Evolutionary conservation across 2,329 filamentous ascomycete genomes (phyloP).

Genomic region (Ascosphaera apis): DNA sequence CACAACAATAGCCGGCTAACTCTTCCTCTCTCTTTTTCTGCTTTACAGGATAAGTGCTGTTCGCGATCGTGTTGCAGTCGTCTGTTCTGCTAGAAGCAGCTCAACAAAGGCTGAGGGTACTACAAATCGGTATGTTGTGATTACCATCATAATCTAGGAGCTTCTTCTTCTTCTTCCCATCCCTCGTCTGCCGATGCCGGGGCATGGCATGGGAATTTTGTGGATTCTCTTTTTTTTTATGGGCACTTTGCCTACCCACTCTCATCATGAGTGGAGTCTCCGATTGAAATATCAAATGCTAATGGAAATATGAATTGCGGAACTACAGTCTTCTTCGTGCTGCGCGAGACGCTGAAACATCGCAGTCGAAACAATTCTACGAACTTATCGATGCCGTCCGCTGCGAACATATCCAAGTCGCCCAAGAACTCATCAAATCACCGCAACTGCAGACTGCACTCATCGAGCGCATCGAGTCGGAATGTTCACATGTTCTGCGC

Average conservation of each 20-base stretch:
- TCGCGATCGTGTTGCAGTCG: conserved; percentile 60
- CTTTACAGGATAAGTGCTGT: conserved; percentile 33
- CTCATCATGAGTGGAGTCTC: neutral
- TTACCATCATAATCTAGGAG: conserved; percentile 1
- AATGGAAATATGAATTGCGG: neutral
- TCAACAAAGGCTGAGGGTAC: conserved; percentile 89
- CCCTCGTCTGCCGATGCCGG: neutral
- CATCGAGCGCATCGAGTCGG: conserved; percentile 42
- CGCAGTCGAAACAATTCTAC: conserved; percentile 36
- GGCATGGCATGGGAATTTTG: neutral
- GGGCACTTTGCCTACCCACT: too few species aligned
- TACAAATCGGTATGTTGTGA: conserved; percentile 61
- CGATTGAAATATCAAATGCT: neutral
- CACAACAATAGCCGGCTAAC: neutral
- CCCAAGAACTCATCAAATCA: conserved; percentile 37
- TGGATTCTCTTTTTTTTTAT: too few species aligned
- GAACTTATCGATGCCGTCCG: conserved; percentile 60
- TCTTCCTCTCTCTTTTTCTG: conserved; percentile 2
- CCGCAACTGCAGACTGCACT: conserved; percentile 34
- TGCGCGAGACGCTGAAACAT: conserved; percentile 25
- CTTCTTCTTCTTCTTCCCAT: too few species aligned
- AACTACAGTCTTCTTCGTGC: conserved; percentile 21
- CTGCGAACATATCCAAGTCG: conserved; percentile 56
- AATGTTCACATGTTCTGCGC: conserved; percentile 62
- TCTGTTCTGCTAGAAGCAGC: conserved; percentile 86